Conservation (phyloP, 2,329 filamentous ascomycete species). For the Aschersonia sp. region DNA sequence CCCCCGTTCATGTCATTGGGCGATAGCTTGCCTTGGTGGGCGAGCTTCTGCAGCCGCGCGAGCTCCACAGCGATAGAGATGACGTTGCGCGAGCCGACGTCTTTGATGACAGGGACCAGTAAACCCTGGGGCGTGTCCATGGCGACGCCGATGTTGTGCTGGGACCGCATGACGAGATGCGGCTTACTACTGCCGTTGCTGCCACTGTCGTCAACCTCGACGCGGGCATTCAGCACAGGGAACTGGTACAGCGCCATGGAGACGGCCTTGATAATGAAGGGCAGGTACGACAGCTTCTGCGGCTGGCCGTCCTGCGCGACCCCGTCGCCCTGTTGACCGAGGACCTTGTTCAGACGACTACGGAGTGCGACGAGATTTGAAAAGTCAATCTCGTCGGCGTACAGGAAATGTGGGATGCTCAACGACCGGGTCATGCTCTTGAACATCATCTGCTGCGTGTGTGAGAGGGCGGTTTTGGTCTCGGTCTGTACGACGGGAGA, state of each 20-base stretch:
- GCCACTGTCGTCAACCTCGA: constrained; percentile 60
- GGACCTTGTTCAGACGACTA: constrained; percentile 54
- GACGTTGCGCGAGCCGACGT: constrained; percentile 66
- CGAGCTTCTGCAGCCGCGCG: constrained; percentile 55
- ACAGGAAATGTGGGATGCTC: constrained; percentile 87
- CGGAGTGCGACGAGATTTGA: constrained; percentile 60
- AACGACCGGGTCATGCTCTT: constrained; percentile 91
- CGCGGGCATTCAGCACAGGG: constrained; percentile 74
- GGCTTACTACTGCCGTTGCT: constrained; percentile 52
- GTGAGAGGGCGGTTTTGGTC: constrained; percentile 53
- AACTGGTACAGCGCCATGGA: constrained; percentile 71
- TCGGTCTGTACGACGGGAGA: constrained; percentile 29
- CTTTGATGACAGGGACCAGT: constrained; percentile 79
- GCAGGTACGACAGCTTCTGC: constrained; percentile 71
- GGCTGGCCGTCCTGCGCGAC: constrained; percentile 30
- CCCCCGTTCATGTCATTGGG: constrained; percentile 67
- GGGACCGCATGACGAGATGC: constrained; percentile 59
- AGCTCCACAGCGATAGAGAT: constrained; percentile 67
- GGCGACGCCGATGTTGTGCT: constrained; percentile 90
- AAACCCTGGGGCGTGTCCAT: constrained; percentile 87
- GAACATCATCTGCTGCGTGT: constrained; percentile 87
- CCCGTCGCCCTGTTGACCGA: constrained; percentile 23
- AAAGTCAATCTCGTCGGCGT: constrained; percentile 80
- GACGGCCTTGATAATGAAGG: constrained; percentile 91
- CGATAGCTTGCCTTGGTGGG: constrained; percentile 58